phyloP scores from a whole-genome alignment of 164 flowering plant genomes.

The Aristolochia contorta region DNA sequence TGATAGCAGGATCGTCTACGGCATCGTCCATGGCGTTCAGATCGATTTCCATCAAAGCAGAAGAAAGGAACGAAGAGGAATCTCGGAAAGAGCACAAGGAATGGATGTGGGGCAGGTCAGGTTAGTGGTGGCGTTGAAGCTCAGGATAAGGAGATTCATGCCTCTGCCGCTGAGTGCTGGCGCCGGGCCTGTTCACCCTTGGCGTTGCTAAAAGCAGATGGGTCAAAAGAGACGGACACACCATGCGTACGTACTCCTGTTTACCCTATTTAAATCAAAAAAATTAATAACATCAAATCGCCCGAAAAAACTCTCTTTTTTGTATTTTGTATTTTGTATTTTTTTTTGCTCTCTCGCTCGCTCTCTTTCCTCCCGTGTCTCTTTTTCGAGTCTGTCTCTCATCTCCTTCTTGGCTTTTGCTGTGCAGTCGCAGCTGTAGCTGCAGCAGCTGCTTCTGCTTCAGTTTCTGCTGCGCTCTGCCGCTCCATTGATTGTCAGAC shows the following conservation, averaged over 20 bases:
- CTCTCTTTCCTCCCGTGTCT: not conserved
- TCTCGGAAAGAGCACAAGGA: no score
- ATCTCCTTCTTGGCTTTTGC: not conserved
- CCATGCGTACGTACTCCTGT: conserved; percentile 10
- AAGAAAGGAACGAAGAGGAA: not conserved
- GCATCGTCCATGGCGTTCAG: conserved; percentile 54
- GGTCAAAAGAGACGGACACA: conserved; percentile 10
- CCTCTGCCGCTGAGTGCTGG: conserved; percentile 10
- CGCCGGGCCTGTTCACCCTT: conserved; percentile 7
- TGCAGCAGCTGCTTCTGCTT: conserved; percentile 1
- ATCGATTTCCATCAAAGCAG: conserved; percentile 48
- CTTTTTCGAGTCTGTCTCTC: not conserved
- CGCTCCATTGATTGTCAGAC: not conserved
- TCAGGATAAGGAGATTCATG: conserved; percentile 7
- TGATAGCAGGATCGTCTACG: conserved; percentile 15
- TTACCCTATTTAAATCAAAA: conserved; percentile 1
- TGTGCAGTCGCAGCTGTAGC: conserved; percentile 5
- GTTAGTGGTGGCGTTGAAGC: conserved; percentile 6
- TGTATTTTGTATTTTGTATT: no score
- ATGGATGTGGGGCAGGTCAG: not conserved
- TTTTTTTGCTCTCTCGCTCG: not conserved
- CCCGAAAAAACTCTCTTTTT: not conserved
- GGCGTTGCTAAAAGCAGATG: conserved; percentile 9
- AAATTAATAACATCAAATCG: not conserved
- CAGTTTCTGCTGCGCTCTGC: not conserved